Evolutionary conservation across 139 green algal species (phyloP).

Genomic region (Asterochloris sp.): DNA sequence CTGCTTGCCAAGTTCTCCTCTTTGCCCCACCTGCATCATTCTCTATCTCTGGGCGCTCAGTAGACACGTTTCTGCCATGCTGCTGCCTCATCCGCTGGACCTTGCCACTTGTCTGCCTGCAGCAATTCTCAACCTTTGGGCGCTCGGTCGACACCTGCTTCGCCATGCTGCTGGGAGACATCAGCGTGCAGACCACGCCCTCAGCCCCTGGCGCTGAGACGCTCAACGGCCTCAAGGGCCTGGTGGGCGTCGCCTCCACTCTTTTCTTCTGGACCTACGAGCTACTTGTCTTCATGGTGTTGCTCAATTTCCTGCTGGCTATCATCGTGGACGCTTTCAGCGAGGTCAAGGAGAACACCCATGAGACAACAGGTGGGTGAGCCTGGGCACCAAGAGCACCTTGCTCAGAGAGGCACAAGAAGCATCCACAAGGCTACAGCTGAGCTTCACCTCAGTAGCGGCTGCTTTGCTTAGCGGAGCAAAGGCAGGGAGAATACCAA

Average conservation of each 20-base stretch:
- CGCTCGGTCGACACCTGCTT: conserved; percentile 78
- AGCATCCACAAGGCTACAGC: background rate
- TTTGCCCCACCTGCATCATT: too few species aligned
- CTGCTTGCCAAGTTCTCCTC: too few species aligned
- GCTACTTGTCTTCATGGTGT: conserved; percentile 85
- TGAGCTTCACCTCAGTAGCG: too few species aligned
- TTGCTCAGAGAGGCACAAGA: conserved; percentile 11
- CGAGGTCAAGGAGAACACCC: conserved; percentile 58
- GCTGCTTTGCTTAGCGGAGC: too few species aligned
- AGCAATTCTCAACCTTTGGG: conserved; percentile 62
- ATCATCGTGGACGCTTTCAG: conserved; percentile 86
- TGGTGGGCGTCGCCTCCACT: conserved; percentile 54
- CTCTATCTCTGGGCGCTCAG: too few species aligned
- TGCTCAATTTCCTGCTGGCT: conserved; percentile 89
- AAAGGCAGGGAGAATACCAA: too few species aligned
- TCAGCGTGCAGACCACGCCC: conserved; percentile 48
- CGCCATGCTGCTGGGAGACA: conserved; percentile 80
- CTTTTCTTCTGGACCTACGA: conserved; percentile 88
- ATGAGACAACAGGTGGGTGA: conserved; percentile 46
- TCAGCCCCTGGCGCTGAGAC: conserved; percentile 14
- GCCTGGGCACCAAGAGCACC: background rate
- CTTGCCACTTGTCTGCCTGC: background rate
- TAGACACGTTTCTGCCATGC: too few species aligned
- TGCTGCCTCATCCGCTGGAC: too few species aligned
- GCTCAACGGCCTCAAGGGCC: conserved; percentile 58